Base-by-base conservation (phyloP, 2,329 filamentous ascomycete genomes). In the Chaetomiaceae sp. region DNA sequence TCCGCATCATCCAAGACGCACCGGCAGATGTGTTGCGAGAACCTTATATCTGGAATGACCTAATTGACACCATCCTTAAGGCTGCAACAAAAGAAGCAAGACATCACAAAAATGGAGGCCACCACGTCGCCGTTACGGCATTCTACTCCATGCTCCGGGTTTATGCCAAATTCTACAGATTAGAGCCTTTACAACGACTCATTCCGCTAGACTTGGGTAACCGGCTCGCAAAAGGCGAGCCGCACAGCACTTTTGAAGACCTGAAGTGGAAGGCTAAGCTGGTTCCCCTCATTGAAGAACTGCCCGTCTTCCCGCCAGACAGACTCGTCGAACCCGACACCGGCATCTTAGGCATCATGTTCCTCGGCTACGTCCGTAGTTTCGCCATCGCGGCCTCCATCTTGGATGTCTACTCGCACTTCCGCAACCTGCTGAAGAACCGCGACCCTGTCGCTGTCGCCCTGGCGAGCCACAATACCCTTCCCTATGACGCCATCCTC, bases 1-100 rank as follows among this genome's bases (percentile, higher is more conserved):
- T 75, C 38, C 71, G 73, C 29, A 75, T 86, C 40, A 73, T 85
- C 46, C 66, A 75, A 4, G 73, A 79, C 38, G 76, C 83, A 4
- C 73, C 76, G 40, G 57, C 70, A 29, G 69, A 73, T 5, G 66
- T 74, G 10, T 69, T 80, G 16, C 71, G 79, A 44, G 73, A 77
- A 56, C 67, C 72, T 41, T 59, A 75, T 40, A 70, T 80, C 55
- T 70, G 74, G 51, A 76, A 77, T 57, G 78, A 81, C 58, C 59
- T 79, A 16, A 65, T 86, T 20, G 76, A 83, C 60, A 66, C 74
- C 18, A 71, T 83, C 8, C 75, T 75, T 50, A 65, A 70, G 48
- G 69, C 75, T 44, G 71, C 70, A 2, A 66, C 73, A 33, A 65
- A 66, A 48, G 77, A 80, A 58, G 63, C 64, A 1, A 64, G 63